These are phyloP conservation scores for Aphanomyces euteiches DNA, from an alignment of 352 stramenopile genomes.

Conservation along the genomic window DNA sequence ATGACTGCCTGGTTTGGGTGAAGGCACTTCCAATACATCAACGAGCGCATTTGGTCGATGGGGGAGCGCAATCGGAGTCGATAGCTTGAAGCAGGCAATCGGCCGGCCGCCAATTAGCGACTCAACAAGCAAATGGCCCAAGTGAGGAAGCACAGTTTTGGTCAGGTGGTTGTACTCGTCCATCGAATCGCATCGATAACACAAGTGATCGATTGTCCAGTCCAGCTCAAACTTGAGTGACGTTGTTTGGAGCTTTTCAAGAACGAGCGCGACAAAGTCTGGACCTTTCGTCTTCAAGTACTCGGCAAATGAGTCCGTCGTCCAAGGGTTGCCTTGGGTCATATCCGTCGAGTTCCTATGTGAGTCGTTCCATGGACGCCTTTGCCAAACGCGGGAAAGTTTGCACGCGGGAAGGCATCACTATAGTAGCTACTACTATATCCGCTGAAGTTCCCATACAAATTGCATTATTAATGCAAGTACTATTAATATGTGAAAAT, in stretches of 20 bases:
- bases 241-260: constrained; percentile 14
- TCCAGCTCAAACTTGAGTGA: constrained; percentile 6
- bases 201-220: constrained; percentile 27
- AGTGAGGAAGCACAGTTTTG: constrained; percentile 11
- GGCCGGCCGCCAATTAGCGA: constrained; percentile 22
- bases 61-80: not conserved
- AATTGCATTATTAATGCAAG: no score
- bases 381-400: no score
- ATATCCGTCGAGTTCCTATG: not conserved
- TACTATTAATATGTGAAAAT: no score
- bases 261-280: constrained; percentile 3
- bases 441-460: no score
- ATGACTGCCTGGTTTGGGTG: constrained; percentile 25
- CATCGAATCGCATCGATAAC: constrained; percentile 25
- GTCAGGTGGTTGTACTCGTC: constrained; percentile 27
- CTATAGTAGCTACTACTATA: no score
- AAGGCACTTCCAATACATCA: constrained; percentile 30
- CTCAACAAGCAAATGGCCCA: constrained; percentile 29
- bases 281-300: constrained; percentile 14
- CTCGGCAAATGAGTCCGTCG: constrained; percentile 5
- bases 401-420: no score
- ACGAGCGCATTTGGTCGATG: not conserved
- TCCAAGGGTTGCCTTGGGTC: constrained; percentile 19
- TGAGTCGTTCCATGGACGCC: not conserved
- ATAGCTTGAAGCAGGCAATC: constrained; percentile 29